Conservation (phyloP, 1,284 basidiomycete genomes). For the Melampsora larici-populina region DNA sequence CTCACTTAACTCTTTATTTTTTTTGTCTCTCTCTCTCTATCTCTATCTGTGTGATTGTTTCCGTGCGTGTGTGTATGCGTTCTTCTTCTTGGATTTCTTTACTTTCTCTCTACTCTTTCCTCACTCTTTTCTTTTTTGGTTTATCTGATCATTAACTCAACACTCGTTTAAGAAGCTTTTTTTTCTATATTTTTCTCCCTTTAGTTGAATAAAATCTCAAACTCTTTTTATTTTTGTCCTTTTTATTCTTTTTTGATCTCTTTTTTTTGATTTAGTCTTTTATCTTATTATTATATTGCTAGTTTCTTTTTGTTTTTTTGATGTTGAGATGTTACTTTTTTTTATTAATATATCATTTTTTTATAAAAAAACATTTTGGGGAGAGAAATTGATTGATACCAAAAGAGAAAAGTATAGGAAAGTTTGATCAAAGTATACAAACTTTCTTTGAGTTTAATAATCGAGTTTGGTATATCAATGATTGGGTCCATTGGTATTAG, state of each 20-base stretch:
- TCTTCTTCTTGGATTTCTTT: not conserved
- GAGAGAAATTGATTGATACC: no score
- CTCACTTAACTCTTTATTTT: not conserved
- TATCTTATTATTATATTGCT: no score
- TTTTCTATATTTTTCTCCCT: not conserved
- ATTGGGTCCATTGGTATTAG: no score
- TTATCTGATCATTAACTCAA: not conserved
- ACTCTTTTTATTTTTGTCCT: not conserved
- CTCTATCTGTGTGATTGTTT: constrained; percentile 6
- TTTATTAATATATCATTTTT: no score
- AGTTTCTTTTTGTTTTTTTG: not conserved
- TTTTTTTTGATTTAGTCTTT: not conserved
- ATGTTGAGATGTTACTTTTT: not conserved
- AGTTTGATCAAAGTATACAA: no score
- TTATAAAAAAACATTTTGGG: no score
- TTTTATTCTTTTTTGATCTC: no score
- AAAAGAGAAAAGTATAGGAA: no score
- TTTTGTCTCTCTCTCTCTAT: constrained; percentile 7
- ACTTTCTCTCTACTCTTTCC: not conserved
- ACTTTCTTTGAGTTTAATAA: no score
- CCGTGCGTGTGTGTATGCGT: not conserved
- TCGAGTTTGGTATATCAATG: no score
- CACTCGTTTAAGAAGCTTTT: not conserved
- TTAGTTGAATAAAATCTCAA: no score
- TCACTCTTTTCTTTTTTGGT: not conserved